Conservation (phyloP, 2,329 filamentous ascomycete species). For the Raffaelea albimanens region DNA sequence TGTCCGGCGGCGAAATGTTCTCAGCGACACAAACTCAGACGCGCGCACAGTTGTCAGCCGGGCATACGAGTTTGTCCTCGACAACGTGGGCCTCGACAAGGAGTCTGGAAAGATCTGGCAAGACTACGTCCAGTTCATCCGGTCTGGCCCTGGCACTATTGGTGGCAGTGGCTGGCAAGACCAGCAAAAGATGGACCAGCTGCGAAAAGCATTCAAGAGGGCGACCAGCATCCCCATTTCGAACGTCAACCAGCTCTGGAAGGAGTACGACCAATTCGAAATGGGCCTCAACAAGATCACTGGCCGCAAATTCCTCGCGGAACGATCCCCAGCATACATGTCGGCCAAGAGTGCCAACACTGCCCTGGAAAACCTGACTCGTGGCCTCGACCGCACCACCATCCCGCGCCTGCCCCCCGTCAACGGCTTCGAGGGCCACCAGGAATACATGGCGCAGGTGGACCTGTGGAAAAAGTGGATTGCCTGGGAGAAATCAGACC, state of each 20-base stretch:
- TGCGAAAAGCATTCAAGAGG: slow-evolving; percentile 86
- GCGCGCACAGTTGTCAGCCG: slow-evolving; percentile 73
- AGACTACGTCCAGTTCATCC: slow-evolving; percentile 91
- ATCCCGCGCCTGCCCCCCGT: slow-evolving; percentile 75
- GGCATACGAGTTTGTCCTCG: slow-evolving; percentile 86
- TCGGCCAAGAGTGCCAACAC: slow-evolving; percentile 86
- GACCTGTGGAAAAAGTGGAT: slow-evolving; percentile 92
- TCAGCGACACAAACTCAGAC: slow-evolving; percentile 69
- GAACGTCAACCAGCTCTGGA: slow-evolving; percentile 80
- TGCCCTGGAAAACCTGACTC: slow-evolving; percentile 80
- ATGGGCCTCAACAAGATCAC: slow-evolving; percentile 88
- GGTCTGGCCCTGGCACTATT: slow-evolving; percentile 73
- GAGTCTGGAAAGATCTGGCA: slow-evolving; percentile 86
- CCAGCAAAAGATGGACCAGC: slow-evolving; percentile 91
- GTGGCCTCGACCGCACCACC: slow-evolving; percentile 65
- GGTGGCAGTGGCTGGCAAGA: slow-evolving; percentile 91
- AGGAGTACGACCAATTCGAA: slow-evolving; percentile 95
- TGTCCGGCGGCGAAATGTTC: slow-evolving; percentile 76
- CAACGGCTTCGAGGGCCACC: slow-evolving; percentile 76
- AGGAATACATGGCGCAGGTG: slow-evolving; percentile 76
- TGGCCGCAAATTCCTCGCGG: slow-evolving; percentile 87
- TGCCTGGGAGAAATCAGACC: slow-evolving; percentile 88
- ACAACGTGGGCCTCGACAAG: slow-evolving; percentile 83
- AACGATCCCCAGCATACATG: slow-evolving; percentile 90
- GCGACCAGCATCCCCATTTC: slow-evolving; percentile 81